Evolutionary conservation across 2,329 filamentous ascomycete species (phyloP).

Genomic region (Fusarium beomiforme): DNA sequence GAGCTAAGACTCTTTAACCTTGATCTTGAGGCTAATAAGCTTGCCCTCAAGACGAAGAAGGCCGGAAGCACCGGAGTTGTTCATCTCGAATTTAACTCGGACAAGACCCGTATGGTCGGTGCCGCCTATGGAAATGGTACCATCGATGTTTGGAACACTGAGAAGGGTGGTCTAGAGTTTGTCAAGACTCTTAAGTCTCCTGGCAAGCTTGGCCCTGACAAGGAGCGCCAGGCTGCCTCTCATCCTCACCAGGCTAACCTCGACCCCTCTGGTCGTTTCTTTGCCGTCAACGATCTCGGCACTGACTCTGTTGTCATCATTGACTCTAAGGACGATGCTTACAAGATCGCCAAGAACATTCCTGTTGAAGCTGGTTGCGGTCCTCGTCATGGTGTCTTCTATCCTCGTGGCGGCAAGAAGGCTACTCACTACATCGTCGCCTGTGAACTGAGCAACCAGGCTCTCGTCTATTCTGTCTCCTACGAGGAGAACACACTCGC

Average conservation of each 20-base stretch:
- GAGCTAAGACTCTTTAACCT: slow-evolving; percentile 53
- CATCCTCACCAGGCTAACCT: slow-evolving; percentile 60
- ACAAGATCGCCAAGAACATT: slow-evolving; percentile 49
- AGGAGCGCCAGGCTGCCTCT: slow-evolving; percentile 47
- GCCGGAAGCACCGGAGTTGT: slow-evolving; percentile 57
- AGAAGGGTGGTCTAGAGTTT: slow-evolving; percentile 49
- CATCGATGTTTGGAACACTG: slow-evolving; percentile 59
- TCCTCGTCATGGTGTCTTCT: slow-evolving; percentile 62
- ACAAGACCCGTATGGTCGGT: slow-evolving; percentile 57
- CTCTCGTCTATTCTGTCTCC: slow-evolving; percentile 54
- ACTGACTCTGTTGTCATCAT: slow-evolving; percentile 59
- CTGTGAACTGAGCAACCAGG: slow-evolving; percentile 58
- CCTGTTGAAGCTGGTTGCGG: slow-evolving; percentile 52
- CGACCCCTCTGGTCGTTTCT: slow-evolving; percentile 61
- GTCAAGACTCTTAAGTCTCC: slow-evolving; percentile 52
- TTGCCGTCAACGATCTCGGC: slow-evolving; percentile 60
- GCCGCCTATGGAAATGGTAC: slow-evolving; percentile 54
- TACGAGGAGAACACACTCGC: slow-evolving; percentile 51
- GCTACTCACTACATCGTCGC: slow-evolving; percentile 59
- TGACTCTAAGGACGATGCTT: slow-evolving; percentile 55
- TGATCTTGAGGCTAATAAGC: slow-evolving; percentile 45
- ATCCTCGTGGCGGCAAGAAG: slow-evolving; percentile 45
- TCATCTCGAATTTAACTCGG: slow-evolving; percentile 57
- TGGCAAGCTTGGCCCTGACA: slow-evolving; percentile 47
- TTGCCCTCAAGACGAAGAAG: slow-evolving; percentile 43